A percentile compares a stretch with the other conserved stretches of the same genome.
These are phyloP conservation scores for Amanita polypyramis DNA, from an alignment of 768 basidiomycete species.

Conservation along the genomic window DNA sequence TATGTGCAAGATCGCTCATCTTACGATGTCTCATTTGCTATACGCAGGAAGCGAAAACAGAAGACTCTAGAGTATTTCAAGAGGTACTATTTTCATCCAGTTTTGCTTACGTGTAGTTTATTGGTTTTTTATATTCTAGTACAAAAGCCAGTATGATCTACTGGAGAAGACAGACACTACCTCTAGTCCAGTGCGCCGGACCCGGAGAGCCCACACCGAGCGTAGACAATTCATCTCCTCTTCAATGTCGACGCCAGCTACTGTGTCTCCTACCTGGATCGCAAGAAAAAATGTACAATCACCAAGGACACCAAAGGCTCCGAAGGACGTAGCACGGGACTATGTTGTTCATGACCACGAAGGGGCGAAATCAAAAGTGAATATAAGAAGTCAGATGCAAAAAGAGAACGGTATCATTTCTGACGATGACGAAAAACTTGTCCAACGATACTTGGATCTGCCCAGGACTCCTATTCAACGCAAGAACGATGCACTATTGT, in stretches of 20 bases:
- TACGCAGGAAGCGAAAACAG: slow-evolving; percentile 56
- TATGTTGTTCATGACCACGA: slow-evolving; percentile 14
- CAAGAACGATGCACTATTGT: neutral
- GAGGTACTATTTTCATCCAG: slow-evolving; percentile 36
- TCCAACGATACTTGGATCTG: neutral
- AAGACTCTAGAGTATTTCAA: slow-evolving; percentile 62
- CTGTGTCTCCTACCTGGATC: slow-evolving; percentile 10
- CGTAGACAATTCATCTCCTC: slow-evolving; percentile 33
- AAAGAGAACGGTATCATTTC: slow-evolving; percentile 8
- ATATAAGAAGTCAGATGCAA: slow-evolving; percentile 18
- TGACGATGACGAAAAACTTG: neutral
- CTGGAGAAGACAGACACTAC: slow-evolving; percentile 33
- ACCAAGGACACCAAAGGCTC: neutral
- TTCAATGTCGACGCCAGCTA: slow-evolving; percentile 16
- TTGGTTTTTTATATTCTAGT: slow-evolving; percentile 36
- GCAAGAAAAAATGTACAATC: neutral
- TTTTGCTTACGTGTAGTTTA: neutral
- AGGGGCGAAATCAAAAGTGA: slow-evolving; percentile 18
- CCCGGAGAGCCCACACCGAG: slow-evolving; percentile 48
- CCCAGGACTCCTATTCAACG: neutral
- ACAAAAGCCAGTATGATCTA: slow-evolving; percentile 53
- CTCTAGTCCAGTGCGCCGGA: slow-evolving; percentile 44
- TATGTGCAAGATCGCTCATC: neutral
- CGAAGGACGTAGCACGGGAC: slow-evolving; percentile 21
- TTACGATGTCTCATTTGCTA: slow-evolving; percentile 5